Evolutionary conservation across 305 asterid species (phyloP), one percentile per base, ranked within the genome.

Genomic region (Striga hermonthica): DNA sequence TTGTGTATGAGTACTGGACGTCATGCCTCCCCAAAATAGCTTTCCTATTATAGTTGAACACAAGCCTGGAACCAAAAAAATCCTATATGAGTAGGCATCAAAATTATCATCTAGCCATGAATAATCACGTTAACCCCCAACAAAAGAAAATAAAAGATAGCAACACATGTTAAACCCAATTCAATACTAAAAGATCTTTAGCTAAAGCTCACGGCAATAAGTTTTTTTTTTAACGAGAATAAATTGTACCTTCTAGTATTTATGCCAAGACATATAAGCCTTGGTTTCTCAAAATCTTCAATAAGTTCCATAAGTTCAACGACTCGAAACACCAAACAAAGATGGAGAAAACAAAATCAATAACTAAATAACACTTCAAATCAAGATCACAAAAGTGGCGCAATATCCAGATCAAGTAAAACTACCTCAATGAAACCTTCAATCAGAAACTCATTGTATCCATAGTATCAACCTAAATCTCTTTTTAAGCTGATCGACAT

Each of bases 221-320:
- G 8, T 22, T 22, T 22, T 22, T 4, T 31, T 22, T 43, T 22
- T n/a, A 12, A 9, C 49, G 10, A 22, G 36, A 14, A 8, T 13
- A 60, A 22, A 4, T 12, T 66, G 4, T 72, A 93, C 97, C 90
- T 90, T 93, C 66, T 70, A 68, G 98, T 92, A 74, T 92, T 92
- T 53, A 97, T 79, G 14, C 97, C 87, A 48, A 92, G 75, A 74
- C 91, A 86, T 60, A 84, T 86, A 50, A 97, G 97, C 44, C 98
- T 80, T 52, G 93, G 95, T 83, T 92, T 92, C 83, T 89, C 98
- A 80, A 86, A 84, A 63, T 97, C 88, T 81, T 92, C 97, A 76
- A 92, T 82, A 59, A 92, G 95, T 78, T 92, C 98, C 94, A 89
- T 79, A 63, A 92, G 89, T 59, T 89, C 98, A 79, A 81, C 88